Base-by-base conservation (phyloP, 1,139 yeast species). In the Saccharomyces hybrid region DNA sequence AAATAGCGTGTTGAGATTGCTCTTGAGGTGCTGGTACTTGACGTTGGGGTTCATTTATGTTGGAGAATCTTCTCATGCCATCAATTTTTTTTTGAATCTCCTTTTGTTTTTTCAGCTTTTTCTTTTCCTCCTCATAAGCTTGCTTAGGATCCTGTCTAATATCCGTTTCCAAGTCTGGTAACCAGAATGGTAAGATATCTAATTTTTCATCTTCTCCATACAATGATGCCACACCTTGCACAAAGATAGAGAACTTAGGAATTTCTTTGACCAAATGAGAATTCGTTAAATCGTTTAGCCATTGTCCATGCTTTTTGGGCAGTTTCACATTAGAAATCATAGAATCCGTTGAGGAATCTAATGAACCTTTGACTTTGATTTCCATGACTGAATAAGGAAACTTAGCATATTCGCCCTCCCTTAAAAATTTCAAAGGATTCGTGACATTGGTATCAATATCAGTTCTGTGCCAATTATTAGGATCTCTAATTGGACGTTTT, bases 341-440 rank as follows among this genome's bases (percentile, higher is more conserved):
- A 32, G 64, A 59, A 41, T 64, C 20, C 20, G 20, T 20, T 5
- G 59, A 51, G 13, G 64, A 58, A 25, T 67, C 66, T 1, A 66
- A 56, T 2, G 66, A 61, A 58, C 71, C 82, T 61, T 84, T 81
- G 56, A 87, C 79, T 61, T 89, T 87, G 61, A 93, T 84, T 69
- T 93, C 99, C 85, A 93, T 83, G 7, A 90, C 93, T 9, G 96
- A 82, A 68, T 85, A 89, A 13, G 98, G 98, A 73, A 93, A 93
- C 67, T 88, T 84, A 51, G 84, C 72, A 64, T 73, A 88, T 72
- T 93, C 99, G 48, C 96, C 96, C 65, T 86, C 84, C 71, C 97
- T 81, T 64, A 93, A 77, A 54, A 85, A 78, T 48, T 83, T 81
- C 64, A 82, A 79, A 31, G 95, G 90, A 64, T 87, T 81, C 13